Conservation (phyloP, 108 stramenopile species). For the Cyclotella kingstonii region DNA sequence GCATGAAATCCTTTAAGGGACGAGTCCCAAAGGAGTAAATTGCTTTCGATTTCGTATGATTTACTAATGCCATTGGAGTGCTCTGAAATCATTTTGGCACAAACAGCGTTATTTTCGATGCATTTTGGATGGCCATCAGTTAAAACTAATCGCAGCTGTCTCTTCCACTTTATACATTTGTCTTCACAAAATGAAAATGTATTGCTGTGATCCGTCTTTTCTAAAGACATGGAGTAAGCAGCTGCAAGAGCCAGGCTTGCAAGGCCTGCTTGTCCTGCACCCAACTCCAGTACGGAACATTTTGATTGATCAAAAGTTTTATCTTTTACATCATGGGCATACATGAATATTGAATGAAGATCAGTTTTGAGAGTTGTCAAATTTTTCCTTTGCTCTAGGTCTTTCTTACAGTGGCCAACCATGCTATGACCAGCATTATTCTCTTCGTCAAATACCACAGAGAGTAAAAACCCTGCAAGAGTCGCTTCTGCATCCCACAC, state of each 20-base stretch:
- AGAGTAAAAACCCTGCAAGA: conserved; percentile 46
- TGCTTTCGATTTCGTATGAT: conserved; percentile 7
- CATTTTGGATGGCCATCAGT: conserved; percentile 79
- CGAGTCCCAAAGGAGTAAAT: conserved; percentile 58
- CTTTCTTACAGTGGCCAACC: neutral
- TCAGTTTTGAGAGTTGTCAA: conserved; percentile 2
- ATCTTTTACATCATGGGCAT: neutral
- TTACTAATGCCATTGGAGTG: neutral
- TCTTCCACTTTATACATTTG: neutral
- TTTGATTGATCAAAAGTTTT: neutral
- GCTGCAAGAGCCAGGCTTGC: conserved; percentile 52
- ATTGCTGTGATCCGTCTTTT: neutral
- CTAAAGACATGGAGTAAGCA: neutral
- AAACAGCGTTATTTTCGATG: conserved; percentile 62
- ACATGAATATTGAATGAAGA: conserved; percentile 18
- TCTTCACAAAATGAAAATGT: neutral
- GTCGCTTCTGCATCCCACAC: conserved; percentile 82
- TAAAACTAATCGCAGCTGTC: conserved; percentile 38
- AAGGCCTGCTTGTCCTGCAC: conserved; percentile 81
- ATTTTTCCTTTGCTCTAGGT: neutral
- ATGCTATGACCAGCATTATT: neutral
- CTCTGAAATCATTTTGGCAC: conserved; percentile 32
- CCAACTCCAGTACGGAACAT: conserved; percentile 62
- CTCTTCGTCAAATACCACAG: conserved; percentile 23
- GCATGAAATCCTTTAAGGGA: conserved; percentile 28